phyloP scores from a whole-genome alignment of 2,329 filamentous ascomycete genomes.

The Penicillium sp. region DNA sequence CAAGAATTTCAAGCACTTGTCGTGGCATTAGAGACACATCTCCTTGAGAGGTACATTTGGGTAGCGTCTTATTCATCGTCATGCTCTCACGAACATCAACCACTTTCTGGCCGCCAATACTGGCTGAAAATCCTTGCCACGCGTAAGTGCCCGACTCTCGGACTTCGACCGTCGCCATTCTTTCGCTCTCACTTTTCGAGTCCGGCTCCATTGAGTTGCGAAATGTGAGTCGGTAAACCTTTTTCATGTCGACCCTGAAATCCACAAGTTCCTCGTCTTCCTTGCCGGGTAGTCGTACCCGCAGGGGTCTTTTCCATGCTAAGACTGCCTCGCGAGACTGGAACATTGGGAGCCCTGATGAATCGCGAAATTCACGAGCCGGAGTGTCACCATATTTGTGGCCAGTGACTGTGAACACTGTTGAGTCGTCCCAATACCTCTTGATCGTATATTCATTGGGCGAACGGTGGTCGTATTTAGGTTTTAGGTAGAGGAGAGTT shows the following conservation, averaged over 20 bases:
- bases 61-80: conserved; percentile 5
- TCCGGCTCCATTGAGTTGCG: conserved; percentile 21
- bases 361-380: conserved; percentile 28
- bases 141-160: not conserved
- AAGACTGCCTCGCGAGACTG: conserved; percentile 17
- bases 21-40: not conserved
- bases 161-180: conserved; percentile 16
- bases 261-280: conserved; percentile 8
- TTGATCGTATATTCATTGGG: conserved; percentile 15
- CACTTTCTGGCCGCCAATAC: conserved; percentile 6
- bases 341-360: conserved; percentile 28
- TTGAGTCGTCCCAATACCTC: conserved; percentile 18
- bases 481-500: conserved; percentile 19
- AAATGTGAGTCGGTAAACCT: conserved; percentile 17
- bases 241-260: conserved; percentile 8
- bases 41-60: not conserved
- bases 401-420: conserved; percentile 25
- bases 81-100: conserved; percentile 15
- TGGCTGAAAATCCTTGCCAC: not conserved
- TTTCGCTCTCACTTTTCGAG: conserved; percentile 14
- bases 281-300: conserved; percentile 23
- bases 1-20: conserved; percentile 10
- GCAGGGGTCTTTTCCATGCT: conserved; percentile 14
- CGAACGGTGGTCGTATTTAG: conserved; percentile 17
- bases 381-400: conserved; percentile 20